Evolutionary conservation across 805 yeast species (phyloP).

Genomic region (Candida germanica): DNA sequence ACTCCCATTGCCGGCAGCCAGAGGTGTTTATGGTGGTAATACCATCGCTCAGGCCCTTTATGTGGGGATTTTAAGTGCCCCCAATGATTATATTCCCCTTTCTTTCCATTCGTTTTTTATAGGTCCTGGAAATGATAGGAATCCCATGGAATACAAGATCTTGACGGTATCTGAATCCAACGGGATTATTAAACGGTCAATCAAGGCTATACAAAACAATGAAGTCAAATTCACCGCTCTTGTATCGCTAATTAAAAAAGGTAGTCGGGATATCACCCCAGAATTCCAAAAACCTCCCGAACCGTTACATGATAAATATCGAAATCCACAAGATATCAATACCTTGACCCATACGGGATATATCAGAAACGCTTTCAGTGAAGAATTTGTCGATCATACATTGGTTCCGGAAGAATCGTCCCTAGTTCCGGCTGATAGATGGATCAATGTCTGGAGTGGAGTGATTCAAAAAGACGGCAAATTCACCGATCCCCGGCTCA

Average conservation of each 20-base stretch:
- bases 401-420: slow-evolving; percentile 33
- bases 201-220: slow-evolving; percentile 54
- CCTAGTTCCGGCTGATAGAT: slow-evolving; percentile 31
- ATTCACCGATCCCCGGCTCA: slow-evolving; percentile 19
- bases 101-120: slow-evolving; percentile 64
- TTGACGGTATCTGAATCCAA: slow-evolving; percentile 50
- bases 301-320: slow-evolving; percentile 20
- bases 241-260: slow-evolving; percentile 37
- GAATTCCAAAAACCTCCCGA: slow-evolving; percentile 18
- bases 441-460: slow-evolving; percentile 41
- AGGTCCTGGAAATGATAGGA: slow-evolving; percentile 46
- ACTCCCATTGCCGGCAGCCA: slow-evolving; percentile 43
- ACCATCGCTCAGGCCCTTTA: slow-evolving; percentile 61
- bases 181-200: slow-evolving; percentile 50
- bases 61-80: slow-evolving; percentile 53
- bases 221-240: slow-evolving; percentile 50
- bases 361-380: slow-evolving; percentile 35
- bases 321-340: slow-evolving; percentile 23
- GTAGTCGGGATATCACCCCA: slow-evolving; percentile 1
- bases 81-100: slow-evolving; percentile 43
- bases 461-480: slow-evolving; percentile 12
- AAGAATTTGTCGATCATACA: slow-evolving; percentile 32
- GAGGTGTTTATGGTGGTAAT: slow-evolving; percentile 73
- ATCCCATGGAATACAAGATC: slow-evolving; percentile 54
- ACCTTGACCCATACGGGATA: slow-evolving; percentile 34